A percentile compares a stretch with the other conserved stretches of the same genome.
These are phyloP conservation scores for Backusella luteola DNA, from an alignment of 192 early-diverging fungal genomes.

Conservation along the genomic window DNA sequence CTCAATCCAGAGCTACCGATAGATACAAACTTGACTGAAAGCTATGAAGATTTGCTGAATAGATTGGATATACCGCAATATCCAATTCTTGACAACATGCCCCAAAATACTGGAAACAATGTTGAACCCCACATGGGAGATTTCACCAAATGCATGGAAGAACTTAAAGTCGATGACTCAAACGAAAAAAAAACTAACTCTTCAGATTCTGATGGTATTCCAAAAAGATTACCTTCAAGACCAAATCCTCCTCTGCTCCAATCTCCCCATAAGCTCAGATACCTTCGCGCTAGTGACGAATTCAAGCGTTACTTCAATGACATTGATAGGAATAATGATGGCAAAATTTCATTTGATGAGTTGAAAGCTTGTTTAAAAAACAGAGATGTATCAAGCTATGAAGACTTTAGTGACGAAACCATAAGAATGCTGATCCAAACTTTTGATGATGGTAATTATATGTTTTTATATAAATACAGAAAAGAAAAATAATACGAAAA, in stretches of 20 bases:
- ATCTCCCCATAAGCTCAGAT: not conserved
- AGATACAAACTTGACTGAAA: not conserved
- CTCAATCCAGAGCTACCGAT: not conserved
- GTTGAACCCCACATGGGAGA: not conserved
- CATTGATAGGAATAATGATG: not conserved
- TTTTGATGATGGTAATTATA: conserved; percentile 1
- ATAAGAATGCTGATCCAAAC: not conserved
- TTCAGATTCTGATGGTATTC: not conserved
- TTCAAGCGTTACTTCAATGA: not conserved
- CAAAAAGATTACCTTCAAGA: not conserved
- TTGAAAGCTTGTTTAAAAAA: not conserved
- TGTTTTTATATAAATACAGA: not conserved
- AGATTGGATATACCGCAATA: not conserved
- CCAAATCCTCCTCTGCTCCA: not conserved
- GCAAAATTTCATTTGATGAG: not conserved
- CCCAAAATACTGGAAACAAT: not conserved
- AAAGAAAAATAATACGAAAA: not conserved
- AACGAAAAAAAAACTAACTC: not conserved
- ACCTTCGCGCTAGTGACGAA: not conserved
- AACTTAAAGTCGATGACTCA: not conserved
- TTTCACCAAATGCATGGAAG: not conserved
- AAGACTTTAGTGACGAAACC: not conserved
- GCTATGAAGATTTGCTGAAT: not conserved
- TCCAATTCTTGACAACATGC: not conserved
- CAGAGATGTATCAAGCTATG: not conserved